These are phyloP conservation scores for Neoscytalidium dimidiatum DNA, from an alignment of 2,329 filamentous ascomycete species.

Conservation along the genomic window DNA sequence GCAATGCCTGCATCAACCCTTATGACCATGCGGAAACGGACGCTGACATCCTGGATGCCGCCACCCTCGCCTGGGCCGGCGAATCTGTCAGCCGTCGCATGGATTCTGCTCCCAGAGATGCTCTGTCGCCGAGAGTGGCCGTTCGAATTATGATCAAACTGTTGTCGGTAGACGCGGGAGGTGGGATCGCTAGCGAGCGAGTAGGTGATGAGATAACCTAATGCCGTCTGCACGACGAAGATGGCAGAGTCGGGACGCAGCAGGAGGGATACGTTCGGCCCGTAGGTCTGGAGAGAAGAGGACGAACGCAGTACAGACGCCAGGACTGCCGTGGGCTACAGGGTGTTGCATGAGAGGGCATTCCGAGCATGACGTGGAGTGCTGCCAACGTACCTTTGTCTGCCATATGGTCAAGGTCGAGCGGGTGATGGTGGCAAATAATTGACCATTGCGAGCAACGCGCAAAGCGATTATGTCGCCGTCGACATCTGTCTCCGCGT, in stretches of 20 bases:
- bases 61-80: conserved; percentile 76
- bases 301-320: conserved; percentile 81
- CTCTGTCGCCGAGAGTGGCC: conserved; percentile 54
- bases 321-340: conserved; percentile 82
- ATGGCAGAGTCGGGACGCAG: conserved; percentile 91
- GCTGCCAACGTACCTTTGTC: conserved; percentile 67
- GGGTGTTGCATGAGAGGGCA: conserved; percentile 1
- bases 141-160: conserved; percentile 61
- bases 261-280: conserved; percentile 79
- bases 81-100: conserved; percentile 39
- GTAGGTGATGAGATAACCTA: conserved; percentile 92
- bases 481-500: conserved; percentile 40
- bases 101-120: conserved; percentile 37
- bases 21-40: conserved; percentile 96
- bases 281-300: conserved; percentile 79
- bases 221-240: conserved; percentile 82
- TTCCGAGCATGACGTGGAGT: conserved; percentile 19
- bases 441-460: conserved; percentile 75
- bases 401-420: conserved; percentile 95
- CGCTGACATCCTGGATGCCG: conserved; percentile 80
- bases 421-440: conserved; percentile 84
- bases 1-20: conserved; percentile 95
- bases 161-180: conserved; percentile 80
- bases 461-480: conserved; percentile 74
- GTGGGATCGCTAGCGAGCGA: conserved; percentile 83